Evolutionary conservation across 169 alveolate species (phyloP), one percentile per base, ranked within the genome.

Genomic region (Plasmodium gaboni): DNA sequence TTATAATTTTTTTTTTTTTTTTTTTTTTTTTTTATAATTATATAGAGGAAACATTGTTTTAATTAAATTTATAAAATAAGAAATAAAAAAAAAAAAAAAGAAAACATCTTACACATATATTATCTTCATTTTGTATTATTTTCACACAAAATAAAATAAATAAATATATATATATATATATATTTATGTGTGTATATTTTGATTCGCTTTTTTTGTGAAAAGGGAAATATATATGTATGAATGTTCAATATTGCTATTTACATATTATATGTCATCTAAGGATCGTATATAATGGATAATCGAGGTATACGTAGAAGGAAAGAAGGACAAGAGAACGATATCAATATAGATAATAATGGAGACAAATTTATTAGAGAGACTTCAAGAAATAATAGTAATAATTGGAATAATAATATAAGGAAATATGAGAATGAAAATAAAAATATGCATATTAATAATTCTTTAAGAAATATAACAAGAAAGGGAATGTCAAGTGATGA

Each of bases 301-400:
- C 42, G 85, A 1, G 87, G 87, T 44, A 71, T 86, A 17, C 70
- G 92, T 46, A 86, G 72, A 72, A 70, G 92, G 61, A 86, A 71
- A 72, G 92, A 86, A 60, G 76, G 76, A 42, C 70, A 69, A 26
- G 87, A 86, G 5, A 71, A 70, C 44, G 71, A 24, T 10, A 65
- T 70, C 60, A 71, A 86, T 42, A 5, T 71, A 28, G 55, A 48
- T 7, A 61, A 22, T 0, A 64, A 57, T 22, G 17, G n/a, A 13
- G 55, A 70, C 59, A 24, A 19, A 19, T 69, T 55, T 48, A 38
- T 64, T 59, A 74, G 61, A 59, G 88, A 74, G 10, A n/a, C 26
- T 22, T n/a, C 55, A 15, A 57, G 51, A 64, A 64, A 78, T 78
- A 65, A 7, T 8, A 59, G 6, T 24, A 28, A 22, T 19, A 22